Evolutionary conservation across 129 eudicot genomes (phyloP).

Genomic region (Flaveria linearis): DNA sequence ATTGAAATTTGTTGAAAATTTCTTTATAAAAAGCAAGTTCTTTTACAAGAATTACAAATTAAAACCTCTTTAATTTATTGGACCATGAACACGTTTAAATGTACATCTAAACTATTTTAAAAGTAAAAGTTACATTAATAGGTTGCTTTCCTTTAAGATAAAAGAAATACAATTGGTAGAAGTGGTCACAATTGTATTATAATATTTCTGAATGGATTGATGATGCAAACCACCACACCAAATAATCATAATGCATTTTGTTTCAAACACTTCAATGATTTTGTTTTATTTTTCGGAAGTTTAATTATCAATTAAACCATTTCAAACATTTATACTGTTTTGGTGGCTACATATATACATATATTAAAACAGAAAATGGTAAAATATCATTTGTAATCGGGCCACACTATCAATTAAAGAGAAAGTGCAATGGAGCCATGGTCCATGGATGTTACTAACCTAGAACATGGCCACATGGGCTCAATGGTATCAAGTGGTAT

Average conservation of each 20-base stretch:
- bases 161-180: background rate
- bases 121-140: background rate
- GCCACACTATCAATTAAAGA: background rate
- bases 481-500: too few relatives aligned
- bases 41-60: too few relatives aligned
- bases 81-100: too few relatives aligned
- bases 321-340: background rate
- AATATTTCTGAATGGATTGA: slow-evolving; percentile 1
- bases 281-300: background rate
- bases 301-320: background rate
- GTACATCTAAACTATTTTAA: too few relatives aligned
- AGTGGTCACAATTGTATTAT: background rate
- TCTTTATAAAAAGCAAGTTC: too few relatives aligned
- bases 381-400: background rate
- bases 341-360: background rate
- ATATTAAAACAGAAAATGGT: background rate
- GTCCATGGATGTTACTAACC: too few relatives aligned
- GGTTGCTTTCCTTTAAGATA: background rate
- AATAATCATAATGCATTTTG: background rate
- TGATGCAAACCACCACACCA: background rate
- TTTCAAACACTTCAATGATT: background rate
- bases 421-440: too few relatives aligned
- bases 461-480: too few relatives aligned
- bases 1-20: too few relatives aligned
- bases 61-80: too few relatives aligned